Conservation (phyloP, 2,329 filamentous ascomycete species). For the Arthrinium phaeospermum region DNA sequence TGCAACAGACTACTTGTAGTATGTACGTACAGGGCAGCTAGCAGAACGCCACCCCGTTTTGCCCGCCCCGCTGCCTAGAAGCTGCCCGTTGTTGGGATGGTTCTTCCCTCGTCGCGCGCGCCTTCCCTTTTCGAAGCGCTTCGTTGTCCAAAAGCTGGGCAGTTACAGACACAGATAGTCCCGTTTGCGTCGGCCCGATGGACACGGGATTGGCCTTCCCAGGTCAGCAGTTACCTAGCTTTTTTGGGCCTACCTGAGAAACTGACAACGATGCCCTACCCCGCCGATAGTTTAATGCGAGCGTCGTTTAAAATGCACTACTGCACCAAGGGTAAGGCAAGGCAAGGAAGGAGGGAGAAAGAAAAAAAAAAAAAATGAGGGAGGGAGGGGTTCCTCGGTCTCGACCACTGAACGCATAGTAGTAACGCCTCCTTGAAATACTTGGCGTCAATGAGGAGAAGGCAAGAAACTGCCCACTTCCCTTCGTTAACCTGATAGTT, state of each 20-base stretch:
- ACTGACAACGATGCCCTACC: not conserved
- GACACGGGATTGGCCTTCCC: not conserved
- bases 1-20: not conserved
- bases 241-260: not conserved
- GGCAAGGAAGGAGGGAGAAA: too few relatives aligned
- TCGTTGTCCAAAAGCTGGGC: not conserved
- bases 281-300: slow-evolving; percentile 12
- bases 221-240: not conserved
- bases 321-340: not conserved
- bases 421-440: not conserved
- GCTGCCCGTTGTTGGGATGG: not conserved
- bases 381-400: not conserved
- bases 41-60: not conserved
- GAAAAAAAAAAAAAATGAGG: not conserved
- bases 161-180: not conserved
- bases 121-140: not conserved
- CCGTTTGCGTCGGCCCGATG: slow-evolving; percentile 13
- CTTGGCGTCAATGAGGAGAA: not conserved
- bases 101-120: not conserved
- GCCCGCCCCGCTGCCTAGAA: too few relatives aligned
- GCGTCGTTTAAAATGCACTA: not conserved
- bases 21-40: too few relatives aligned
- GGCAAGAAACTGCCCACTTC: not conserved
- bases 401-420: not conserved
- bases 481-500: not conserved